These are phyloP conservation scores for Hordeum vulgare DNA, from an alignment of 176 grass and related monocot genomes.

Conservation along the genomic window MorexV3_pseudomolecules_assembly NC_058520.1:216723670-216724169, in stretches of 20 bases:
- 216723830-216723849: too few relatives aligned
- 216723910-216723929: not conserved
- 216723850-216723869: too few relatives aligned
- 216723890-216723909: not conserved
- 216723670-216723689: too few relatives aligned
- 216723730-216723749: too few relatives aligned
- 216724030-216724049: constrained; percentile 66
- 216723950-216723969: constrained; percentile 68
- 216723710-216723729: too few relatives aligned
- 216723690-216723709: too few relatives aligned
- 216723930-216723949: constrained; percentile 33
- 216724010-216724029: constrained; percentile 78
- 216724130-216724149: constrained; percentile 56
- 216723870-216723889: not conserved
- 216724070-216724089: constrained; percentile 82
- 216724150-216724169: not conserved
- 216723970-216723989: constrained; percentile 69
- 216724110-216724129: constrained; percentile 84
- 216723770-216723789: too few relatives aligned
- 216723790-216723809: too few relatives aligned
- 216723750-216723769: too few relatives aligned
- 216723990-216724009: constrained; percentile 72
- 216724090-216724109: constrained; percentile 77
- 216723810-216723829: too few relatives aligned
- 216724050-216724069: constrained; percentile 71